Evolutionary conservation across 768 basidiomycete genomes (phyloP).

Genomic region (Leccinum subtestaceum): DNA sequence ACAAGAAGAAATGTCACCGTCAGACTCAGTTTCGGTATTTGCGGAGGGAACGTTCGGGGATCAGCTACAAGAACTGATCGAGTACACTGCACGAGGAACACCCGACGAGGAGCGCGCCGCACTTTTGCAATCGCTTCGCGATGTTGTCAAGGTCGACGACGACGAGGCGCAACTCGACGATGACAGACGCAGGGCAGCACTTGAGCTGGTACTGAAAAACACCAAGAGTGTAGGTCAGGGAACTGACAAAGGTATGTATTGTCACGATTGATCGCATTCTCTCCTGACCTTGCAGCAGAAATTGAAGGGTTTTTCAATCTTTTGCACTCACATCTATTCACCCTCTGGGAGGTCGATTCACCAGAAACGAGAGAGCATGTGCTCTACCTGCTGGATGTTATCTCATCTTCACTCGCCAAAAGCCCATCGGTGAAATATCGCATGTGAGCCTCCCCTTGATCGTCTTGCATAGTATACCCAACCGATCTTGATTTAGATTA

Average conservation of each 20-base stretch:
- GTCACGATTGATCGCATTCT: neutral
- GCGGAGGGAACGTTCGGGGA: slow-evolving; percentile 88
- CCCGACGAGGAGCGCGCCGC: slow-evolving; percentile 66
- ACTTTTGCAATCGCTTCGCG: slow-evolving; percentile 60
- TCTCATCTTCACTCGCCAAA: slow-evolving; percentile 53
- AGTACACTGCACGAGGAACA: slow-evolving; percentile 64
- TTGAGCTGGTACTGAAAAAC: slow-evolving; percentile 59
- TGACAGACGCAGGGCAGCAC: slow-evolving; percentile 48
- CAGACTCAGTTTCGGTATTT: slow-evolving; percentile 81
- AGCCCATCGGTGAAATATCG: slow-evolving; percentile 67
- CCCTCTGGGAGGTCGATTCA: slow-evolving; percentile 53
- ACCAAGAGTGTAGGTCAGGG: slow-evolving; percentile 74
- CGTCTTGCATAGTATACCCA: neutral
- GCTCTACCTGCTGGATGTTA: slow-evolving; percentile 47
- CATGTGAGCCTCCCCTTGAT: slow-evolving; percentile 43
- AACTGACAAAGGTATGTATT: slow-evolving; percentile 63
- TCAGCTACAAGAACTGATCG: slow-evolving; percentile 75
- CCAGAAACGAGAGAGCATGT: slow-evolving; percentile 54
- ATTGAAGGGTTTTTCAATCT: slow-evolving; percentile 89
- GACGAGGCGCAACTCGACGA: slow-evolving; percentile 57
- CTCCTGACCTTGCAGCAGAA: slow-evolving; percentile 42
- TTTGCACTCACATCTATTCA: slow-evolving; percentile 67
- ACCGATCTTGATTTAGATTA: slow-evolving; percentile 43
- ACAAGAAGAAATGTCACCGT: slow-evolving; percentile 51
- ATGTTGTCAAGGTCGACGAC: slow-evolving; percentile 47